Evolutionary conservation across 129 eudicot species (phyloP), one percentile per base, ranked within the genome.

Genomic region (Chrysanthemum makinoi): DNA sequence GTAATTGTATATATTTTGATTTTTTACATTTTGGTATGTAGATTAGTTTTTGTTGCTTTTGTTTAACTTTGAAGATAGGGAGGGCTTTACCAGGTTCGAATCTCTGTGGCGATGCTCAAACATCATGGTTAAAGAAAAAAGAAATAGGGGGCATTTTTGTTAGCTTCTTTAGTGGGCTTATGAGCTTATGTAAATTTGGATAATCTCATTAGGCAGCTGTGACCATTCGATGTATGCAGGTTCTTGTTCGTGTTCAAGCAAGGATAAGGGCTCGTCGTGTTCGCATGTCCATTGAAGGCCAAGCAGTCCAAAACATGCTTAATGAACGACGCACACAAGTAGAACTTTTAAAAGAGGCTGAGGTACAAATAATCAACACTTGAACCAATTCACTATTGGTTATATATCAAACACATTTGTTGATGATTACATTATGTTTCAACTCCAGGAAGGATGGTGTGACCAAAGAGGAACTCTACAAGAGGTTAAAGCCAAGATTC

Each of bases 151-250:
- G n/a, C n/a, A n/a, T n/a, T n/a, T n/a, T n/a, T n/a, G n/a, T n/a
- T n/a, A n/a, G n/a, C n/a, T n/a, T n/a, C n/a, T n/a, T n/a, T n/a
- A n/a, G n/a, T n/a, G n/a, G n/a, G n/a, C n/a, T n/a, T n/a, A n/a
- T n/a, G n/a, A n/a, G n/a, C n/a, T n/a, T n/a, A n/a, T n/a, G n/a
- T n/a, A n/a, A n/a, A n/a, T n/a, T n/a, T n/a, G n/a, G n/a, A n/a
- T n/a, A n/a, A n/a, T n/a, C n/a, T n/a, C n/a, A n/a, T n/a, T n/a
- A 95, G 66, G 99, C 99, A 26, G 99, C 99, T 15, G 97, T 95
- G 47, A 95, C 99, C 10, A 84, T 95, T 2, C 85, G 97, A 79
- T 95, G 99, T 66, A 95, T 95, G 99, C 97, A 95, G 70, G 99
- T 97, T 16, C 86, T 95, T 62, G 99, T 95, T 48, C 88, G 99